Evolutionary conservation across 129 eudicot species (phyloP).

Genomic region (Centella asiatica): DNA sequence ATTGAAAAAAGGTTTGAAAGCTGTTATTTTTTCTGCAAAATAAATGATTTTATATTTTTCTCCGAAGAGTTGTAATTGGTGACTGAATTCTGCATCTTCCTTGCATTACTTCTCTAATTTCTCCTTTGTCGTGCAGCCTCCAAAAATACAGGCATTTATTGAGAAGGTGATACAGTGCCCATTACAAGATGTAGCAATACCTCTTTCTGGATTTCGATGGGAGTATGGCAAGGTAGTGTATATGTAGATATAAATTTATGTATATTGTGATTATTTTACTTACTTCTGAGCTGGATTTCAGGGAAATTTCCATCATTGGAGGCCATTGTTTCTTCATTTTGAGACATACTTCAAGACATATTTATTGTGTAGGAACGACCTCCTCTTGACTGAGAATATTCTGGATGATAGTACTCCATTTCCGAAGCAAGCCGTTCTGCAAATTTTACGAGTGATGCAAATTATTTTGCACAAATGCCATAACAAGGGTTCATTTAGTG

Average conservation of each 20-base stretch:
- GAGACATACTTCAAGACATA: conserved; percentile 86
- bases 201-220: conserved; percentile 93
- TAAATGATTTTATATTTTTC: background rate
- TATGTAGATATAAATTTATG: conserved; percentile 1
- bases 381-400: conserved; percentile 53
- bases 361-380: conserved; percentile 71
- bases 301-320: conserved; percentile 99
- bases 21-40: too few species aligned
- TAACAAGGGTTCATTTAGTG: conserved; percentile 81
- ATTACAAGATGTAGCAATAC: conserved; percentile 85
- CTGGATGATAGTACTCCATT: conserved; percentile 51
- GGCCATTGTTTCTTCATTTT: conserved; percentile 89
- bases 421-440: conserved; percentile 81
- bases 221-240: conserved; percentile 75
- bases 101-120: background rate
- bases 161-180: conserved; percentile 94
- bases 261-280: conserved; percentile 6
- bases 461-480: conserved; percentile 86
- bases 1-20: background rate
- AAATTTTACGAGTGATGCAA: conserved; percentile 86
- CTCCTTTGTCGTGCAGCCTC: conserved; percentile 96
- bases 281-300: conserved; percentile 25
- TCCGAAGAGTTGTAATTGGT: too few species aligned
- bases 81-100: background rate
- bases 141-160: conserved; percentile 66